Evolutionary conservation across 192 early-diverging fungal species (phyloP).

Genomic region (Spinellus fusiger): DNA sequence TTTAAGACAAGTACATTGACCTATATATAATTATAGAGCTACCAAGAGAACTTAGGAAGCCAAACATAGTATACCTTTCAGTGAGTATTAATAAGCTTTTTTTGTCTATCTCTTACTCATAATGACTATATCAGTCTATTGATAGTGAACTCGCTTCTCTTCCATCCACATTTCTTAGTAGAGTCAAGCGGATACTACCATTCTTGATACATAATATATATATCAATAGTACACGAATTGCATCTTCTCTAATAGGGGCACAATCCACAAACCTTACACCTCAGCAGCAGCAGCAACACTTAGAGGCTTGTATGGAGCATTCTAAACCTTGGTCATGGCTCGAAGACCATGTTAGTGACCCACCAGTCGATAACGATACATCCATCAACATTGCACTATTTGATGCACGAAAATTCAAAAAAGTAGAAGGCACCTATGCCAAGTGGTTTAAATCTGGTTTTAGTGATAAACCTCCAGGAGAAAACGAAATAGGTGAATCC

Average conservation of each 20-base stretch:
- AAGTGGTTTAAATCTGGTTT: slow-evolving; percentile 32
- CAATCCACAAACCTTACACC: slow-evolving; percentile 6
- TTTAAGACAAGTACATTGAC: neutral
- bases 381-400: slow-evolving; percentile 27
- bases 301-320: slow-evolving; percentile 28
- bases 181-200: slow-evolving; percentile 45
- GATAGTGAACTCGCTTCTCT: slow-evolving; percentile 26
- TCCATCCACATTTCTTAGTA: slow-evolving; percentile 41
- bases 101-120: neutral
- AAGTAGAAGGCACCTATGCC: slow-evolving; percentile 24
- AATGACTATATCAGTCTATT: slow-evolving; percentile 6
- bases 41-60: slow-evolving; percentile 38
- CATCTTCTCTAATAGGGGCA: slow-evolving; percentile 16
- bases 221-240: slow-evolving; percentile 35
- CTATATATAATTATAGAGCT: slow-evolving; percentile 15
- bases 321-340: slow-evolving; percentile 52
- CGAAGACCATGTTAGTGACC: slow-evolving; percentile 44
- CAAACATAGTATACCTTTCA: slow-evolving; percentile 32
- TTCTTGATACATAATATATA: slow-evolving; percentile 51
- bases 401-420: slow-evolving; percentile 20
- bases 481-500: neutral
- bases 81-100: slow-evolving; percentile 25
- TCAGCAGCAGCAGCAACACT: slow-evolving; percentile 13
- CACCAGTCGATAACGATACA: slow-evolving; percentile 28
- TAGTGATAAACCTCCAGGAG: neutral